phyloP scores from a whole-genome alignment of 2,329 filamentous ascomycete genomes.

The Phialophora tarda region DNA sequence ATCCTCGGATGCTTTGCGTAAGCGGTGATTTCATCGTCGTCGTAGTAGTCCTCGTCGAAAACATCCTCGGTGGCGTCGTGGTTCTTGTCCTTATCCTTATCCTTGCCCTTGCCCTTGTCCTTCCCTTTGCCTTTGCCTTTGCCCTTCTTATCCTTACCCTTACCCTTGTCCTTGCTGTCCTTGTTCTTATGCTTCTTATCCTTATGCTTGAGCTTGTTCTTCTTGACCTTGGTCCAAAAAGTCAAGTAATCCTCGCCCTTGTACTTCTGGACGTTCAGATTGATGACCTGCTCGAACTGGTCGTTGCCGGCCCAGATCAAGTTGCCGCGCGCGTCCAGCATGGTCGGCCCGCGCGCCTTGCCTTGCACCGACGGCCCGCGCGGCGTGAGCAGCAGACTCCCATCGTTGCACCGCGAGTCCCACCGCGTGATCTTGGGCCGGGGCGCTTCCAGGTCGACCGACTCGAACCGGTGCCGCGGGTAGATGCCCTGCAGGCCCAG shows the following conservation, averaged over 20 bases:
- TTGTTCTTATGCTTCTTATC: neutral
- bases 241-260: slow-evolving; percentile 54
- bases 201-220: slow-evolving; percentile 43
- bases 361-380: slow-evolving; percentile 27
- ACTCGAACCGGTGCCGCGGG: slow-evolving; percentile 30
- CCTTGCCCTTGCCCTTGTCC: neutral
- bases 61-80: neutral
- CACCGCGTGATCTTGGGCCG: slow-evolving; percentile 41
- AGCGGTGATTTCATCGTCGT: neutral
- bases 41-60: no score
- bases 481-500: slow-evolving; percentile 37
- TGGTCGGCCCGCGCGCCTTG: slow-evolving; percentile 33
- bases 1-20: slow-evolving; percentile 43
- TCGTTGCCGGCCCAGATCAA: slow-evolving; percentile 48
- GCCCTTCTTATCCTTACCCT: neutral
- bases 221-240: slow-evolving; percentile 58
- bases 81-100: no score
- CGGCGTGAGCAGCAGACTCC: slow-evolving; percentile 30
- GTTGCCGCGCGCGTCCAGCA: slow-evolving; percentile 28
- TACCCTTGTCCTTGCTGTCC: neutral
- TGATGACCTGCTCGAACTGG: slow-evolving; percentile 50
- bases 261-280: slow-evolving; percentile 54
- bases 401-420: slow-evolving; percentile 48
- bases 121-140: neutral
- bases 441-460: slow-evolving; percentile 32